phyloP scores from a whole-genome alignment of 2,329 filamentous ascomycete genomes.

The Ilyonectria destructans region DNA sequence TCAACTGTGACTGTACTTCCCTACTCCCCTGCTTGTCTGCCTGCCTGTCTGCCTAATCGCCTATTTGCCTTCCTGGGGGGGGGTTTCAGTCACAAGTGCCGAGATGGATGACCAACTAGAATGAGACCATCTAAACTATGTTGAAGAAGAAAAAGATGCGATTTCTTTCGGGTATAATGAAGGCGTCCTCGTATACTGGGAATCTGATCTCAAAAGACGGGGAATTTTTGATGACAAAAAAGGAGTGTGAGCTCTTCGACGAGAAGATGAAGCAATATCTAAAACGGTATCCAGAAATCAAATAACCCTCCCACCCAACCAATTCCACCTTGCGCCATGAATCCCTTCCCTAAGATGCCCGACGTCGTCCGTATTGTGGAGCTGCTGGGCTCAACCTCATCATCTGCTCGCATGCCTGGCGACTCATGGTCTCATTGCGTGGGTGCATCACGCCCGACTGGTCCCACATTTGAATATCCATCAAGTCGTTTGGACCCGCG shows the following conservation, averaged over 20 bases:
- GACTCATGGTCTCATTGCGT: constrained; percentile 41
- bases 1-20: background rate
- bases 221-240: constrained; percentile 30
- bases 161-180: constrained; percentile 46
- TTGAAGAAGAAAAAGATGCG: constrained; percentile 20
- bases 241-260: constrained; percentile 51
- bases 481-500: constrained; percentile 44
- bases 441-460: constrained; percentile 43
- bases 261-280: constrained; percentile 56
- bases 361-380: constrained; percentile 43
- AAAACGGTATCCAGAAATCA: constrained; percentile 43
- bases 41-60: constrained; percentile 8
- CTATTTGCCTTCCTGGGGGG: background rate
- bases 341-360: constrained; percentile 35
- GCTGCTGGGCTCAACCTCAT: constrained; percentile 44
- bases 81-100: constrained; percentile 19
- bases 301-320: constrained; percentile 22
- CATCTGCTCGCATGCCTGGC: constrained; percentile 33
- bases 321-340: constrained; percentile 30
- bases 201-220: constrained; percentile 28
- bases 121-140: constrained; percentile 28
- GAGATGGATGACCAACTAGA: background rate
- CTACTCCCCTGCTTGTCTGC: background rate
- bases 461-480: constrained; percentile 52
- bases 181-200: constrained; percentile 36